A percentile compares a stretch with the other conserved stretches of the same genome.
Evolutionary conservation across 202 grass and related monocot species (phyloP).

Genomic region (Eragrostis tef): DNA sequence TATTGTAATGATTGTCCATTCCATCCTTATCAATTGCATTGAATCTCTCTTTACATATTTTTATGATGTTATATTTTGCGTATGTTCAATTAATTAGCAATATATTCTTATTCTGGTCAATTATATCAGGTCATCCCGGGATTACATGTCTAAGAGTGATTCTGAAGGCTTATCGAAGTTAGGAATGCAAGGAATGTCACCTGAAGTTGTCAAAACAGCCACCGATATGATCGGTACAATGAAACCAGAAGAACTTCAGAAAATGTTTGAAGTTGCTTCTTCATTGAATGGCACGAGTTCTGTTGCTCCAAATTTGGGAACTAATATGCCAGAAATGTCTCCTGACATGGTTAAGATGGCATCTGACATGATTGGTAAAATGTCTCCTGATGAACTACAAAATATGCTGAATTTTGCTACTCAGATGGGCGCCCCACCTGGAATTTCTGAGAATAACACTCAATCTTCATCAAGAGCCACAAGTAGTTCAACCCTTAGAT

Average conservation of each 20-base stretch:
- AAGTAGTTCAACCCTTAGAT: conserved; percentile 35
- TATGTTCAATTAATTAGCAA: conserved; percentile 9
- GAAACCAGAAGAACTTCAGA: conserved; percentile 93
- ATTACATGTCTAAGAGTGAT: conserved; percentile 60
- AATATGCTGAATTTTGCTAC: conserved; percentile 78
- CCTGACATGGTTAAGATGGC: conserved; percentile 92
- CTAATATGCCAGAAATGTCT: conserved; percentile 84
- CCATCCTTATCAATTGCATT: background rate
- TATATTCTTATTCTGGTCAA: conserved; percentile 42
- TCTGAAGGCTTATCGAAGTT: conserved; percentile 53
- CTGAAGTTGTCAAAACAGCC: conserved; percentile 84
- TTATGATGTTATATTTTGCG: conserved; percentile 12
- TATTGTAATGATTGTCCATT: background rate
- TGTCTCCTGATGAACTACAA: conserved; percentile 86
- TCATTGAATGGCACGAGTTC: conserved; percentile 67
- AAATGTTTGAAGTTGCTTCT: conserved; percentile 86
- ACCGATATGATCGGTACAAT: conserved; percentile 79
- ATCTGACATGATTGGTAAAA: conserved; percentile 79
- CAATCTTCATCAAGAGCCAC: conserved; percentile 40
- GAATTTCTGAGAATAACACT: conserved; percentile 48
- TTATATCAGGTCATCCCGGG: conserved; percentile 65
- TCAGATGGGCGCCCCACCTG: conserved; percentile 61
- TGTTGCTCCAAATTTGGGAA: conserved; percentile 55
- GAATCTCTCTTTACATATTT: conserved; percentile 15
- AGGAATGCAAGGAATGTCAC: conserved; percentile 78